phyloP scores from a whole-genome alignment of 306 rosid genomes.

The Dalbergia cochinchinensis region DNA sequence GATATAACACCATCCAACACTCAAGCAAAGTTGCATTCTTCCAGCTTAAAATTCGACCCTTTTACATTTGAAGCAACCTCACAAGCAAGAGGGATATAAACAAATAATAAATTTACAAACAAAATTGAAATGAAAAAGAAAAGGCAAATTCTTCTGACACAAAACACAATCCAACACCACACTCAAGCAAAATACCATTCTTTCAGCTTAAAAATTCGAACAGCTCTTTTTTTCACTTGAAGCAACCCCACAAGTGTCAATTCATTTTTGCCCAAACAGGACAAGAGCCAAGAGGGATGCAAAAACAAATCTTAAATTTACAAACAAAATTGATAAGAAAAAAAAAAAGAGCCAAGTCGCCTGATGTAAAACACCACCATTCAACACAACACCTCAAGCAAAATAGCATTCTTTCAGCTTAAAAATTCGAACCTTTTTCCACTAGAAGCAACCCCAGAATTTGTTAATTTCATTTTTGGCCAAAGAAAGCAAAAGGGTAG shows the following conservation, averaged over 20 bases:
- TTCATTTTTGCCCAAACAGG: background rate
- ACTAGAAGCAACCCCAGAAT: constrained; percentile 21
- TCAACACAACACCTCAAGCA: background rate
- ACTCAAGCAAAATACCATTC: background rate
- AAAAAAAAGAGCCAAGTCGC: background rate
- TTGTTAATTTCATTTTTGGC: background rate
- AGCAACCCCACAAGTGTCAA: background rate
- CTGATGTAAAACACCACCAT: no score
- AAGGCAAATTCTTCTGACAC: background rate
- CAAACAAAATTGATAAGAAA: no score
- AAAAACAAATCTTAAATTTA: background rate
- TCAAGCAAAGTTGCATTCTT: no score
- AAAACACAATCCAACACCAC: background rate
- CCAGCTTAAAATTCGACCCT: background rate
- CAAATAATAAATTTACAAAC: background rate
- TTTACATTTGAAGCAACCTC: background rate
- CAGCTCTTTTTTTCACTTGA: background rate
- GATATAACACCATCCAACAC: background rate
- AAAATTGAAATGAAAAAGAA: background rate
- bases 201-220: background rate
- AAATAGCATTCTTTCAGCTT: background rate
- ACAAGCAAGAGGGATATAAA: background rate
- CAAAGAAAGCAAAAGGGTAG: constrained; percentile 11
- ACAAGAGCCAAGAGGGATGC: background rate
- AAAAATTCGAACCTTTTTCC: background rate